phyloP scores from a whole-genome alignment of 176 grass and related monocot genomes.

The Pontederia paniculata region DNA sequence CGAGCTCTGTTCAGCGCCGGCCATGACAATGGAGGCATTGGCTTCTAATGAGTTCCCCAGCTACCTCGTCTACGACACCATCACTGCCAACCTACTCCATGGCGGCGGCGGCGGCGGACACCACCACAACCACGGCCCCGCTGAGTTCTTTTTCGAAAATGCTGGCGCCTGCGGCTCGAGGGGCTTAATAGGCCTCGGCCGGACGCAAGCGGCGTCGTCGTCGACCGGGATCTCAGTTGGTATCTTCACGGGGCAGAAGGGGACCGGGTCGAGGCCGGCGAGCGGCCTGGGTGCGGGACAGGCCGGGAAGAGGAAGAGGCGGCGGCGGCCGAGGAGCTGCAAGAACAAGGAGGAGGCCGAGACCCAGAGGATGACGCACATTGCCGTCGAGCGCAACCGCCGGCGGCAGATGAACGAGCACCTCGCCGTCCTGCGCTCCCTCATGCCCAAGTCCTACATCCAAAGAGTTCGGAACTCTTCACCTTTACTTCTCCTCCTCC shows the following conservation, averaged over 20 bases:
- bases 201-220: background rate
- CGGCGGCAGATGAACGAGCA: conserved; percentile 26
- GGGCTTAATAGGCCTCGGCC: background rate
- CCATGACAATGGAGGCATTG: background rate
- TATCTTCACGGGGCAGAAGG: background rate
- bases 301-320: conserved; percentile 7
- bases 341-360: conserved; percentile 21
- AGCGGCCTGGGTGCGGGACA: background rate
- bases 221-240: background rate
- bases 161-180: background rate
- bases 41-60: background rate
- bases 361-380: conserved; percentile 29
- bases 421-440: conserved; percentile 18
- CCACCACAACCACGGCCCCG: too few relatives aligned
- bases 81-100: background rate
- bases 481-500: background rate
- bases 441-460: conserved; percentile 22
- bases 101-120: too few relatives aligned
- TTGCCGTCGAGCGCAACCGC: conserved; percentile 28
- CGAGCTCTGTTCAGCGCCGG: too few relatives aligned
- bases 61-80: conserved; percentile 1
- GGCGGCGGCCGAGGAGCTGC: conserved; percentile 5
- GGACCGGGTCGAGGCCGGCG: background rate
- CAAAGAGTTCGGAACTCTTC: conserved; percentile 2
- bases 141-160: background rate